These are phyloP conservation scores for Fusarium irregulare DNA, from an alignment of 2,329 filamentous ascomycete genomes.

Conservation along the genomic window DNA sequence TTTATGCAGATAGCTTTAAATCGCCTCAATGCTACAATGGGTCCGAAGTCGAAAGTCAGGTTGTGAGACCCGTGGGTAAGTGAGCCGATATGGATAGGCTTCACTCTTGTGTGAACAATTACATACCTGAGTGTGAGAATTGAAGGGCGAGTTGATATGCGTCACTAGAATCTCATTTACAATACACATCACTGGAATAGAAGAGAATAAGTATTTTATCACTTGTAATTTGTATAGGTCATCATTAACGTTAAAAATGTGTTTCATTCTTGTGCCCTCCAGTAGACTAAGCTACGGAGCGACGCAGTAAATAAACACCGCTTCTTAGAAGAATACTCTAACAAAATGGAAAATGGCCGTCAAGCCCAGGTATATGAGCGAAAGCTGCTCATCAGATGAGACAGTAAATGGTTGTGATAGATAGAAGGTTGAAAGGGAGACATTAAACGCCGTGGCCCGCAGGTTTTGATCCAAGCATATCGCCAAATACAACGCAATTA, in stretches of 20 bases:
- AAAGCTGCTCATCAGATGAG: constrained; percentile 36
- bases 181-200: neutral
- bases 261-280: constrained; percentile 35
- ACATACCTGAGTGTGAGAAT: neutral
- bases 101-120: neutral
- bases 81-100: neutral
- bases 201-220: neutral
- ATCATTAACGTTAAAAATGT: constrained; percentile 25
- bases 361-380: constrained; percentile 44
- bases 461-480: constrained; percentile 50
- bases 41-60: neutral
- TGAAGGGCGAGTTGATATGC: neutral
- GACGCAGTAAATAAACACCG: constrained; percentile 41
- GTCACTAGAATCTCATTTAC: neutral
- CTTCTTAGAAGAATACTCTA: constrained; percentile 44
- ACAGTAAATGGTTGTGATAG: constrained; percentile 31
- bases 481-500: constrained; percentile 42
- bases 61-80: neutral
- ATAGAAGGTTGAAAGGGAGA: constrained; percentile 35
- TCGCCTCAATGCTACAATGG: neutral
- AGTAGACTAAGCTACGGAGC: constrained; percentile 38
- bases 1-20: neutral
- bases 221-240: neutral
- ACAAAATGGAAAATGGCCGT: constrained; percentile 43
- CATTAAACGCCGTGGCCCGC: constrained; percentile 48